Base-by-base conservation (phyloP, 192 early-diverging fungal species). In the Mortierella hygrophila region DNA sequence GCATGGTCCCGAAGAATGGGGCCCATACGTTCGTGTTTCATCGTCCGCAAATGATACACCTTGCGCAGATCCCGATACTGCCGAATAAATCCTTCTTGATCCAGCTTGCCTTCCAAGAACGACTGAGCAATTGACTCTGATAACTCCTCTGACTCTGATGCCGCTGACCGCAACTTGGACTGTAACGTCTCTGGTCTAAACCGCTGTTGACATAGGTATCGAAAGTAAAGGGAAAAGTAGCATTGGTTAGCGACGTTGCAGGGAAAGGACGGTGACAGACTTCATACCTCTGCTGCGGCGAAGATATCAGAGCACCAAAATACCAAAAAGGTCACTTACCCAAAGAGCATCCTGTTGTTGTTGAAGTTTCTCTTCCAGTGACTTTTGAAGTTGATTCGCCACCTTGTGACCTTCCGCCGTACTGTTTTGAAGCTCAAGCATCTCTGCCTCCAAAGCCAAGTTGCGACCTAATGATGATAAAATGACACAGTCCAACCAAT, bases 11-110 rank as follows among this genome's bases (percentile, higher is more conserved):
- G 88, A 72, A 77, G 85, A 49, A 85, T 83, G 26, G 72, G 71
- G 42, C 70, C 87, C 38, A 82, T 88, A 79, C 55, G 79, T 79
- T 73, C 90, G 70, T 83, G 90, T 89, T 82, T 90, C 78, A 81
- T 90, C 63, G 86, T 88, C 49, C 91, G 85, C 70, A 92, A 70
- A 81, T 92, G 91, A 68, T 92, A 92, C 40, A 92, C 91, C 68
- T 92, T 92, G n/a, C 90, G 79, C 29, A 90, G 77, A 4, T 92
- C 91, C 42, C 90, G 79, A 68, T 83, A 92, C 54, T 92, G 89
- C 42, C 87, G 85, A 37, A 90, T 89, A 76, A 92, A 92, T 1
- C 75, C 82, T 6, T 90, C 91, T 60, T 89, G 84, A 72, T 89
- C 89, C 49, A 92, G 63, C 38, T 86, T 89, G 78, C 91, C 91